These are phyloP conservation scores for Dalbergia cochinchinensis DNA, from an alignment of 306 rosid genomes.

Conservation along the genomic window DNA sequence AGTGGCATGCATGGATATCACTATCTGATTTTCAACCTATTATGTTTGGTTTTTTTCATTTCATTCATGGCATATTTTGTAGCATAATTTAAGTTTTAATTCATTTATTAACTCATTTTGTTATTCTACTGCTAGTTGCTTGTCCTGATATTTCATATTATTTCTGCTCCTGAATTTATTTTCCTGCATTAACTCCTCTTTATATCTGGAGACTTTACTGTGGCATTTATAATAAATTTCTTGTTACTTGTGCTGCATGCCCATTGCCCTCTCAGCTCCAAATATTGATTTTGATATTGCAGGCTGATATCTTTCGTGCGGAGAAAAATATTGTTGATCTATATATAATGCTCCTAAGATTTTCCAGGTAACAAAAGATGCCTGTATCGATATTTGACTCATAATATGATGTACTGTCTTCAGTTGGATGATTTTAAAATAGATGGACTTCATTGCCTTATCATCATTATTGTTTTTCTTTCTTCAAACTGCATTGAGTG, in stretches of 20 bases:
- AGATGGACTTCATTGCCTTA: neutral
- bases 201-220: neutral
- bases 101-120: conserved; percentile 20
- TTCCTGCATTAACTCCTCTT: conserved; percentile 5
- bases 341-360: conserved; percentile 84
- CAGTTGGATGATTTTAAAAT: conserved; percentile 25
- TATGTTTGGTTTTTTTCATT: neutral
- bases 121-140: conserved; percentile 7
- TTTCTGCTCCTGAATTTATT: conserved; percentile 19
- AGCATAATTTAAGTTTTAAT: neutral
- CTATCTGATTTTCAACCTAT: too few relatives aligned
- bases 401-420: neutral
- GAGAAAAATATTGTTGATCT: conserved; percentile 85
- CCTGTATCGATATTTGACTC: neutral
- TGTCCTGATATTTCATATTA: conserved; percentile 16
- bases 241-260: conserved; percentile 31
- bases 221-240: neutral
- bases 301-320: conserved; percentile 88
- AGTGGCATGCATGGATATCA: conserved; percentile 8
- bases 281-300: conserved; percentile 46
- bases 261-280: conserved; percentile 18
- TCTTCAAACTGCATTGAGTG: conserved; percentile 24
- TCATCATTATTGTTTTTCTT: conserved; percentile 1
- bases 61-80: neutral
- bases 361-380: conserved; percentile 70